These are phyloP conservation scores for Nigrospora oryzae DNA, from an alignment of 2,329 filamentous ascomycete species.

Conservation along the genomic window DNA sequence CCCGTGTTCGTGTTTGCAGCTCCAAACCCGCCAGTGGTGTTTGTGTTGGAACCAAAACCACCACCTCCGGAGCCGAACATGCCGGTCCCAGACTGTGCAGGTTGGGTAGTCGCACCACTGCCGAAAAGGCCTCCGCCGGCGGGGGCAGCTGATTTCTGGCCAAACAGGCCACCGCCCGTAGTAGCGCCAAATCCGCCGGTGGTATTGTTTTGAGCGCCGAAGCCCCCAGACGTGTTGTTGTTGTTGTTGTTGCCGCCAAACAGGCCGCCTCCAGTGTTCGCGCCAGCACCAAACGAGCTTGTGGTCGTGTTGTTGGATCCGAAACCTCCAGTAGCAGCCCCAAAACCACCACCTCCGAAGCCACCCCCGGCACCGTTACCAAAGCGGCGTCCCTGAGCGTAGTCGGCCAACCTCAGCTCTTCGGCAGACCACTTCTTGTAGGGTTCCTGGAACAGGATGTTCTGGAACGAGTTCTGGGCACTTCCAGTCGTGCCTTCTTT, in stretches of 20 bases:
- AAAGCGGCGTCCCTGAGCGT: conserved; percentile 74
- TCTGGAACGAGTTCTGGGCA: conserved; percentile 62
- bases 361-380: conserved; percentile 80
- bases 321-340: conserved; percentile 1
- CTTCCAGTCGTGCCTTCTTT: conserved; percentile 55
- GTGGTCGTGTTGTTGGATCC: conserved; percentile 7
- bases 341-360: conserved; percentile 4
- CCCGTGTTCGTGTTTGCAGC: conserved; percentile 22
- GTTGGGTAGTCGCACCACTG: conserved; percentile 18
- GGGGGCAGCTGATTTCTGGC: conserved; percentile 21
- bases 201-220: conserved; percentile 16
- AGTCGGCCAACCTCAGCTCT: conserved; percentile 76
- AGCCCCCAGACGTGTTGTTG: conserved; percentile 9
- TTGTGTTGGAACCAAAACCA: conserved; percentile 34
- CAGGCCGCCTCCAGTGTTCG: conserved; percentile 20
- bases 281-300: conserved; percentile 17
- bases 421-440: conserved; percentile 91
- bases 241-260: conserved; percentile 15
- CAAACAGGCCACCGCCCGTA: conserved; percentile 27
- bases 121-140: conserved; percentile 29
- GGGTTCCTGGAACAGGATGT: conserved; percentile 66
- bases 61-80: conserved; percentile 28
- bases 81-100: conserved; percentile 12
- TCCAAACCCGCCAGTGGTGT: conserved; percentile 38
- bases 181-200: conserved; percentile 17